Conservation (phyloP, 169 alveolate species). For the Eimeria nieschulzi region DNA sequence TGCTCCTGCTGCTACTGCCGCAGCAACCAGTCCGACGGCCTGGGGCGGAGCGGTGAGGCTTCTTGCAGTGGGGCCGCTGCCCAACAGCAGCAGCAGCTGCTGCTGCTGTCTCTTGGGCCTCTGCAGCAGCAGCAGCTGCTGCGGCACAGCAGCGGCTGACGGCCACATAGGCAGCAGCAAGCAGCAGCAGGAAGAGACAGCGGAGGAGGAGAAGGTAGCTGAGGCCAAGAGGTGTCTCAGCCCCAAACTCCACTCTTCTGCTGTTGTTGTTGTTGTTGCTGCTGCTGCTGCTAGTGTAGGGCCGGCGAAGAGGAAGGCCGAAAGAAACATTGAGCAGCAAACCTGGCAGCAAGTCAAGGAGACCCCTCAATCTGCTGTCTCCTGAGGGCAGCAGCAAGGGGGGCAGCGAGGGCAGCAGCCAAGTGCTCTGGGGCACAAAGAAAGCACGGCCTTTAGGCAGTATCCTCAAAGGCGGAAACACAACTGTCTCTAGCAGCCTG, state of each 20-base stretch:
- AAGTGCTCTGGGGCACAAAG: slow-evolving; percentile 3
- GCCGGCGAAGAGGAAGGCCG: background rate
- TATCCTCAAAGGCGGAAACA: slow-evolving; percentile 1
- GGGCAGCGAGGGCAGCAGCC: slow-evolving; percentile 24
- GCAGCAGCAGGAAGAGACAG: slow-evolving; percentile 18
- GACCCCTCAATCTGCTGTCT: slow-evolving; percentile 1
- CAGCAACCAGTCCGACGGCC: background rate
- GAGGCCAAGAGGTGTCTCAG: background rate
- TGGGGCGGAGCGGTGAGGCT: background rate
- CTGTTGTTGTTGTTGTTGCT: background rate
- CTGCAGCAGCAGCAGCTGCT: slow-evolving; percentile 41
- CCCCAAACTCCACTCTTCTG: background rate
- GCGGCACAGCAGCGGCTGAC: slow-evolving; percentile 17
- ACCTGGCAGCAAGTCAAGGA: slow-evolving; percentile 22
- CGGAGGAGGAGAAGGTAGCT: slow-evolving; percentile 17
- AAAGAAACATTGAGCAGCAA: slow-evolving; percentile 15
- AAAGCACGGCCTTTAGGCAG: background rate
- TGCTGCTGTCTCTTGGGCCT: slow-evolving; percentile 26
- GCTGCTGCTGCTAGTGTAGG: slow-evolving; percentile 16
- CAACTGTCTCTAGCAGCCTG: background rate
- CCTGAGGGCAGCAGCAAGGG: background rate
- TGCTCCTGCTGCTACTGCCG: background rate
- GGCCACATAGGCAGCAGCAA: slow-evolving; percentile 23
- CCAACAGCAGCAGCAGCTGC: slow-evolving; percentile 7
- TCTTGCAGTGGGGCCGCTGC: background rate